Evolutionary conservation across 192 early-diverging fungal species (phyloP).

Genomic region (Rhizophagus prolifer): DNA sequence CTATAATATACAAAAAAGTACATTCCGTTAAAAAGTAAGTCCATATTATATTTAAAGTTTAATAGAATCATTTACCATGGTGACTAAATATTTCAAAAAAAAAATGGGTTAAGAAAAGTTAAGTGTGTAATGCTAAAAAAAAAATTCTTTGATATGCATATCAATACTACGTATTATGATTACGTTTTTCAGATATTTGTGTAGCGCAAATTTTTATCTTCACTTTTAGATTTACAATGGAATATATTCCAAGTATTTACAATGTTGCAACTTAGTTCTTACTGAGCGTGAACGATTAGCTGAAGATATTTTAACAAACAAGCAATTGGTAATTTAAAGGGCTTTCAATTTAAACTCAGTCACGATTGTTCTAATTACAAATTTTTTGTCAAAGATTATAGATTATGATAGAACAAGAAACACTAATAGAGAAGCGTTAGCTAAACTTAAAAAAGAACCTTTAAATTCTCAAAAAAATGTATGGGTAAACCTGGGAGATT

Average conservation of each 20-base stretch:
- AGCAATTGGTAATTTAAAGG: constrained; percentile 46
- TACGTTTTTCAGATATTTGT: not conserved
- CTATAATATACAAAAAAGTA: not conserved
- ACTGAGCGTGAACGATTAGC: constrained; percentile 49
- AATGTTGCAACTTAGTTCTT: constrained; percentile 32
- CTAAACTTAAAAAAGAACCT: constrained; percentile 43
- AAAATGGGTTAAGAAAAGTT: too few species aligned
- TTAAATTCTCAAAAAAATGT: constrained; percentile 44
- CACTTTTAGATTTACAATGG: not conserved
- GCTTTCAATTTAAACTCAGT: not conserved
- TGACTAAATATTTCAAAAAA: not conserved
- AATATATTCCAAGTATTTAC: constrained; percentile 6
- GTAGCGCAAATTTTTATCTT: too few species aligned
- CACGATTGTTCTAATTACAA: not conserved
- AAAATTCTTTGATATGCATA: not conserved
- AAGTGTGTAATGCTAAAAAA: not conserved
- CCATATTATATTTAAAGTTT: too few species aligned
- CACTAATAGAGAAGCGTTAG: constrained; percentile 56
- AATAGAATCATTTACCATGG: not conserved
- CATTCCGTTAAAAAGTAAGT: too few species aligned
- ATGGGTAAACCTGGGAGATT: constrained; percentile 59
- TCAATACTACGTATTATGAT: not conserved
- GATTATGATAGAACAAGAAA: constrained; percentile 60
- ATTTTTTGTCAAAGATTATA: constrained; percentile 41
- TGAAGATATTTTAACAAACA: constrained; percentile 58